Conservation (phyloP, 1,284 basidiomycete genomes). For the Malassezia psittaci region DNA sequence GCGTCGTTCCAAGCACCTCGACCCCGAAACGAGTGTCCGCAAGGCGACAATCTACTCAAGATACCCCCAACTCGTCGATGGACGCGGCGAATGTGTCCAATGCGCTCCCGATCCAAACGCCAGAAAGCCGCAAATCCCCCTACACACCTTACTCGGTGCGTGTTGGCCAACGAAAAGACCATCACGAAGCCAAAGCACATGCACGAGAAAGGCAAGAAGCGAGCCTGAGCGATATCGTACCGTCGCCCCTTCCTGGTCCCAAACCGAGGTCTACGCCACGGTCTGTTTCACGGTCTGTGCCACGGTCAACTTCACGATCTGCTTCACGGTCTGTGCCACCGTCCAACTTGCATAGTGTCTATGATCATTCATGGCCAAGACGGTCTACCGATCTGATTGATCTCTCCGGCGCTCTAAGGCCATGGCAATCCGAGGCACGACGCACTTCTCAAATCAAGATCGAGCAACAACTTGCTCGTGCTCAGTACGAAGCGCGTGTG, state of each 20-base stretch:
- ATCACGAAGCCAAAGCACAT: constrained; percentile 17
- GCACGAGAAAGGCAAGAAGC: constrained; percentile 7
- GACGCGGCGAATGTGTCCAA: not conserved
- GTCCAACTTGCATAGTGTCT: not conserved
- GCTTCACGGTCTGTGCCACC: not conserved
- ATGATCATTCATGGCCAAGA: not conserved
- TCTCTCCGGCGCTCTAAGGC: not conserved
- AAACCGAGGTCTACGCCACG: not conserved
- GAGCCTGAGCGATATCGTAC: not conserved
- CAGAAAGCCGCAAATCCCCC: not conserved
- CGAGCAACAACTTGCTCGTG: constrained; percentile 9
- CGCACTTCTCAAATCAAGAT: not conserved
- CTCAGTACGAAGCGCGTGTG: constrained; percentile 15
- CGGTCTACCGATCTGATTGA: not conserved
- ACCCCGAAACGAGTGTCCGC: not conserved
- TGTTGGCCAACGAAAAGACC: constrained; percentile 14
- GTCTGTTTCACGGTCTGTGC: too few relatives aligned
- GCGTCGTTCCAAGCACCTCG: not conserved
- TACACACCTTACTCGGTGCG: constrained; percentile 12
- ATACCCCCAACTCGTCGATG: not conserved
- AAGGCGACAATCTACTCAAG: not conserved
- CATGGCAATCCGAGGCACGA: not conserved
- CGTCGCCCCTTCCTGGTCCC: not conserved
- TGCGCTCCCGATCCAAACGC: constrained; percentile 2
- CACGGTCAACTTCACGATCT: not conserved